Conservation (phyloP, 2,329 filamentous ascomycete species). For the Grosmannia huntii region DNA sequence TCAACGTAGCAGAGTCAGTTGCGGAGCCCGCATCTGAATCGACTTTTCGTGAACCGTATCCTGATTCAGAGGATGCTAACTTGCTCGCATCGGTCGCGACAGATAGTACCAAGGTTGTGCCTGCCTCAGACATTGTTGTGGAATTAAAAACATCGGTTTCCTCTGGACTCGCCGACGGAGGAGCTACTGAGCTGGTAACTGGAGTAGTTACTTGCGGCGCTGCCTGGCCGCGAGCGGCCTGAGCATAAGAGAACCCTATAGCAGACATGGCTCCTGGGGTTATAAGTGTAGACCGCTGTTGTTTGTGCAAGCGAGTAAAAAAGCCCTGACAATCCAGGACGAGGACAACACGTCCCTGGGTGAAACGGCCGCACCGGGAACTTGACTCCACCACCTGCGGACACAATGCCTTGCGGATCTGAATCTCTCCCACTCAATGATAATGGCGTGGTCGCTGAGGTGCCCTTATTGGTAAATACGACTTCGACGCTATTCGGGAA, state of each 20-base stretch:
- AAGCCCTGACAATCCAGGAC: background rate
- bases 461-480: background rate
- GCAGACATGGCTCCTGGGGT: slow-evolving; percentile 30
- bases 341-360: background rate
- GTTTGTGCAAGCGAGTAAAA: background rate
- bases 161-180: slow-evolving; percentile 20
- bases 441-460: slow-evolving; percentile 1
- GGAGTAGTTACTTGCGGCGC: slow-evolving; percentile 26
- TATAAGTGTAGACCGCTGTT: background rate
- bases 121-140: slow-evolving; percentile 5
- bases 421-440: background rate
- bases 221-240: slow-evolving; percentile 76
- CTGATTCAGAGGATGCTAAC: background rate
- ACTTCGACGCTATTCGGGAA: background rate
- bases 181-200: slow-evolving; percentile 14
- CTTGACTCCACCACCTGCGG: slow-evolving; percentile 5
- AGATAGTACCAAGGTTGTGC: background rate
- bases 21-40: slow-evolving; percentile 17
- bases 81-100: slow-evolving; percentile 3
- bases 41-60: slow-evolving; percentile 1
- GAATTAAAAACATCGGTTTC: slow-evolving; percentile 22
- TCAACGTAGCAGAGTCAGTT: slow-evolving; percentile 17
- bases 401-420: background rate
- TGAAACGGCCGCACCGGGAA: background rate
- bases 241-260: slow-evolving; percentile 77